Base-by-base conservation (phyloP, 257 asterid genomes). In the Ilex aquifolium region DNA sequence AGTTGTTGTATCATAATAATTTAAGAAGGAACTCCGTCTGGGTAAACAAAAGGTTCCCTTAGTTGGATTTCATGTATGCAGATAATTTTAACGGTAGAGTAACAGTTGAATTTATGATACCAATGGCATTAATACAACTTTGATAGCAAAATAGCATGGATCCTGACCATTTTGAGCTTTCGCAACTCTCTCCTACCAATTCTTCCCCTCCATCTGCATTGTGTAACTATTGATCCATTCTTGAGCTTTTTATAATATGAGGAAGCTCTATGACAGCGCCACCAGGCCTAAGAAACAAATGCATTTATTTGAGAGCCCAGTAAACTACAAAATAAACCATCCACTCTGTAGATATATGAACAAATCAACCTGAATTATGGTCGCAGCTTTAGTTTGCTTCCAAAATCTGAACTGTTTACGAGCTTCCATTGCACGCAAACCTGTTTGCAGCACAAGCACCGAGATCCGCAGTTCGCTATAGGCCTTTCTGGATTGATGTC, bases 171-270 rank as follows among this genome's bases (percentile, higher is more conserved):
- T 87, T 90, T 93, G 59, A 93, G 97, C 84, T 83, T 90, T 74
- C 92, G 85, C 64, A 93, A 62, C 78, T 93, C 97, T 64, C 60
- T 80, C 75, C 72, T 85, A 30, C 97, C 96, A 70, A 73, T 67
- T 84, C 61, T 87, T 64, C 90, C 97, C 74, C 97, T 89, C 91
- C 89, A 89, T 75, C 78, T 81, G 85, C 96, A 87, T 72, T 93
- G 99, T 59, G 94, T 73, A 69, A 69, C 67, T 69, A 90, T 58
- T 51, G 89, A 74, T 73, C 99, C 99, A 72, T 65, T 75, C 80
- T 75, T 83, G 57, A 93, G 94, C 82, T 75, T 90, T 72, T 70
- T 78, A 69, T 76, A 85, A 76, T 73, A 77, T 30, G 82, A 67
- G 64, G 80, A 64, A 67, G 88, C 84, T 77, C 66, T 85, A 78